Percentiles rank a stretch among this genome's conserved stretches.
Conservation (phyloP, 768 basidiomycete species). For the Solioccasus polychromus region DNA sequence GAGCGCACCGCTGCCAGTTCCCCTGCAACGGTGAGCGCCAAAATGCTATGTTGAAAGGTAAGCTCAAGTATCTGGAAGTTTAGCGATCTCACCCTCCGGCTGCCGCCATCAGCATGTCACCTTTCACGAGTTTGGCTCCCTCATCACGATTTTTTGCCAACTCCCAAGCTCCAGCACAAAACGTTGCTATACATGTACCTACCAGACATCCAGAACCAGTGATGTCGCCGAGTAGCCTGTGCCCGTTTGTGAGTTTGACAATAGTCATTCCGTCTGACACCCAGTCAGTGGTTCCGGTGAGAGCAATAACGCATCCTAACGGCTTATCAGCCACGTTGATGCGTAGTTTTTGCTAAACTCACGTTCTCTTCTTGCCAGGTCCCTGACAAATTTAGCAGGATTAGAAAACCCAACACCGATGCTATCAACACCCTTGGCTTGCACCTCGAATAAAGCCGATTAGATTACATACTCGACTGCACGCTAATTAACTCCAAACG, state of each 20-base stretch:
- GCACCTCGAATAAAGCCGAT: conserved; percentile 42
- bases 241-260: conserved; percentile 72
- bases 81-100: conserved; percentile 62
- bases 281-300: conserved; percentile 81
- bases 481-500: not conserved
- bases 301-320: conserved; percentile 73
- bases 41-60: conserved; percentile 37
- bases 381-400: conserved; percentile 65
- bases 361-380: conserved; percentile 75
- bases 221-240: conserved; percentile 68
- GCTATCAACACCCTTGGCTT: conserved; percentile 83
- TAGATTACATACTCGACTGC: not conserved
- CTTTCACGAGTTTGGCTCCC: conserved; percentile 54
- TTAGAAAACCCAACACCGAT: conserved; percentile 74
- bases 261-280: conserved; percentile 77
- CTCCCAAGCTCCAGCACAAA: conserved; percentile 65
- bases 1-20: conserved; percentile 50
- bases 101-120: conserved; percentile 75
- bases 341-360: conserved; percentile 25
- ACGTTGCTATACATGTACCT: conserved; percentile 75
- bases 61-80: not conserved
- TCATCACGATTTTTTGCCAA: conserved; percentile 26
- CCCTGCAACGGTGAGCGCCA: conserved; percentile 59
- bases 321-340: not conserved
- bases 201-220: conserved; percentile 90